Conservation (phyloP, 768 basidiomycete species). For the Omphalotus guepiniiformis region DNA sequence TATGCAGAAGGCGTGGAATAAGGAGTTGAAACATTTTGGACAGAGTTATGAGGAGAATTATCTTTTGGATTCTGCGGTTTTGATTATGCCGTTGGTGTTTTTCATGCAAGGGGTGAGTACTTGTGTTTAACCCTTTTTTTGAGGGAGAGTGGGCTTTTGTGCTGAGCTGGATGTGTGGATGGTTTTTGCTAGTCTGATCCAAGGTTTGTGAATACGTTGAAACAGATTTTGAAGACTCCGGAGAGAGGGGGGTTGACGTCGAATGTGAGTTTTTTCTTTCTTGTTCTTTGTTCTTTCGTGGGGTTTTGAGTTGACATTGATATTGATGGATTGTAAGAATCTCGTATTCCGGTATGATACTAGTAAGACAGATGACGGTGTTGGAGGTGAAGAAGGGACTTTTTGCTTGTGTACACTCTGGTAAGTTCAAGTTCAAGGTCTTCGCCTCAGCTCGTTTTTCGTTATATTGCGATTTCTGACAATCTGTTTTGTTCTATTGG, state of each 20-base stretch:
- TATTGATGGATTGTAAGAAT: slow-evolving; percentile 41
- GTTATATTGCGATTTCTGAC: background rate
- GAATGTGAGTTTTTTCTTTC: slow-evolving; percentile 46
- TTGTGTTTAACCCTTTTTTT: background rate
- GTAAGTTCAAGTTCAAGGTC: slow-evolving; percentile 29
- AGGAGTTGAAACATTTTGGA: slow-evolving; percentile 62
- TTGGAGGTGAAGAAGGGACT: slow-evolving; percentile 94
- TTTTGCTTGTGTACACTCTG: slow-evolving; percentile 88
- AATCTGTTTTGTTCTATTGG: slow-evolving; percentile 4
- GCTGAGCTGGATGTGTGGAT: too few relatives aligned
- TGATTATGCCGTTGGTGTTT: slow-evolving; percentile 93
- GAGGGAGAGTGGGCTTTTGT: background rate
- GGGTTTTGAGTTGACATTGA: background rate
- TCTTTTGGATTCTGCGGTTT: slow-evolving; percentile 79
- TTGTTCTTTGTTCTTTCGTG: background rate
- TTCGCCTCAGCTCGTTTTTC: background rate
- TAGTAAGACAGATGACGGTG: slow-evolving; percentile 81
- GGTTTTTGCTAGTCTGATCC: slow-evolving; percentile 65
- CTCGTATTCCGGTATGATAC: slow-evolving; percentile 91
- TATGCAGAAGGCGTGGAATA: slow-evolving; percentile 85
- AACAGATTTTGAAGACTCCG: slow-evolving; percentile 77
- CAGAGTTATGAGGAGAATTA: slow-evolving; percentile 89
- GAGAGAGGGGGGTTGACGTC: slow-evolving; percentile 90
- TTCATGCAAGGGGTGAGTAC: slow-evolving; percentile 73
- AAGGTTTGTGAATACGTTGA: slow-evolving; percentile 81